phyloP scores from a whole-genome alignment of 345 rosid genomes.

The Pugionium cornutum region DNA sequence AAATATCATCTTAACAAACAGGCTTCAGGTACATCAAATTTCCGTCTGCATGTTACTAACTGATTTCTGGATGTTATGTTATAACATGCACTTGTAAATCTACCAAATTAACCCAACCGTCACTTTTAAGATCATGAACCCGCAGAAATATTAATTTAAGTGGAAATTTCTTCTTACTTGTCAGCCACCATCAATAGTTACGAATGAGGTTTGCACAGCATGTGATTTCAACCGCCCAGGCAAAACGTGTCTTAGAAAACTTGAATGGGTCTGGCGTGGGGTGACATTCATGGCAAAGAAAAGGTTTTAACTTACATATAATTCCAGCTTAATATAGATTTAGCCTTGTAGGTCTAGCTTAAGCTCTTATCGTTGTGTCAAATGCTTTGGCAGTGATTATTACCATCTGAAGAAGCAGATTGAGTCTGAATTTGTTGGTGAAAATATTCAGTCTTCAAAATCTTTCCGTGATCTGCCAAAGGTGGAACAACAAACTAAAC shows the following conservation, averaged over 20 bases:
- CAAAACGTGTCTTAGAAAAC: constrained; percentile 87
- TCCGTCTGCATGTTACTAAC: constrained; percentile 16
- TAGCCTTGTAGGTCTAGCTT: constrained; percentile 26
- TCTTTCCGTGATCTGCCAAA: constrained; percentile 87
- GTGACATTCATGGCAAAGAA: constrained; percentile 81
- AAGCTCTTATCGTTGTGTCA: constrained; percentile 22
- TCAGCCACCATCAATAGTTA: constrained; percentile 93
- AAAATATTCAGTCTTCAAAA: constrained; percentile 59
- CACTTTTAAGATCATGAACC: constrained; percentile 20
- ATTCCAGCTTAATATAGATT: constrained; percentile 20
- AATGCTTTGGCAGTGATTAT: constrained; percentile 69
- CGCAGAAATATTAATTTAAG: constrained; percentile 11
- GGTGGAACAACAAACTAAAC: constrained; percentile 72
- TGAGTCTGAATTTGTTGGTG: constrained; percentile 80
- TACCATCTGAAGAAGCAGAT: constrained; percentile 91
- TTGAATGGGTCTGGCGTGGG: constrained; percentile 99
- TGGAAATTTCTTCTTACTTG: constrained; percentile 28
- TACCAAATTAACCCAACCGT: constrained; percentile 4
- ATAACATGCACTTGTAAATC: constrained; percentile 14
- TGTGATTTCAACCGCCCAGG: constrained; percentile 97
- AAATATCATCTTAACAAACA: constrained; percentile 92
- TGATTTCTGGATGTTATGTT: constrained; percentile 2
- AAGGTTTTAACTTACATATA: constrained; percentile 51
- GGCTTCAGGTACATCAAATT: constrained; percentile 77
- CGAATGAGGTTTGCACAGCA: constrained; percentile 90